Conservation (phyloP, 352 stramenopile species). For the Phytophthora cryptogea region DNA sequence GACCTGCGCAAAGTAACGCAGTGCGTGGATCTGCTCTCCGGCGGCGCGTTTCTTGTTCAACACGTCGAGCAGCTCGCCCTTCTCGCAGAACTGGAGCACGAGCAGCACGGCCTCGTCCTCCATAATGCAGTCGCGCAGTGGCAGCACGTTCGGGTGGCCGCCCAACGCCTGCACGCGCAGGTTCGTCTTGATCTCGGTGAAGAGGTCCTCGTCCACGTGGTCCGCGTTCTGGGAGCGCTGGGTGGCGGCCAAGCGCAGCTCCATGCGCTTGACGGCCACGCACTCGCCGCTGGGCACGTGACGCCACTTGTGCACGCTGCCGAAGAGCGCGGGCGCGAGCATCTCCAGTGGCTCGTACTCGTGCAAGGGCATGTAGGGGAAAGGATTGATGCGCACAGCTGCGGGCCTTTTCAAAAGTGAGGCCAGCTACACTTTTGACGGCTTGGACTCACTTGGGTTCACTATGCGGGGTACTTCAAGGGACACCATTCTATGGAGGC, state of each 20-base stretch:
- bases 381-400: slow-evolving; percentile 1
- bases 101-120: slow-evolving; percentile 67
- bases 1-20: slow-evolving; percentile 75
- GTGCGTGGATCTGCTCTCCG: slow-evolving; percentile 33
- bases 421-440: neutral
- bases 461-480: slow-evolving; percentile 34
- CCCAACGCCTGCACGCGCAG: slow-evolving; percentile 59
- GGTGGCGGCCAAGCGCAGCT: slow-evolving; percentile 54
- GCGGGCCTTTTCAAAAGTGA: slow-evolving; percentile 25
- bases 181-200: slow-evolving; percentile 74
- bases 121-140: slow-evolving; percentile 66
- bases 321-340: slow-evolving; percentile 75
- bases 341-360: slow-evolving; percentile 66
- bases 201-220: slow-evolving; percentile 71
- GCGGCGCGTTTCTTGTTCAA: slow-evolving; percentile 53
- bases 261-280: slow-evolving; percentile 84
- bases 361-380: slow-evolving; percentile 18
- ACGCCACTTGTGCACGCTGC: slow-evolving; percentile 66
- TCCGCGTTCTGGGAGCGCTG: slow-evolving; percentile 56
- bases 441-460: slow-evolving; percentile 13
- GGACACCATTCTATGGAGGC: slow-evolving; percentile 19
- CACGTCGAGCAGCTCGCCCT: slow-evolving; percentile 76
- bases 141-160: slow-evolving; percentile 72
- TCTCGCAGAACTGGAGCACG: slow-evolving; percentile 69
- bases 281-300: slow-evolving; percentile 52